These are phyloP conservation scores for Kuraishia hungarica DNA, from an alignment of 805 yeast genomes.

Conservation along the genomic window DNA sequence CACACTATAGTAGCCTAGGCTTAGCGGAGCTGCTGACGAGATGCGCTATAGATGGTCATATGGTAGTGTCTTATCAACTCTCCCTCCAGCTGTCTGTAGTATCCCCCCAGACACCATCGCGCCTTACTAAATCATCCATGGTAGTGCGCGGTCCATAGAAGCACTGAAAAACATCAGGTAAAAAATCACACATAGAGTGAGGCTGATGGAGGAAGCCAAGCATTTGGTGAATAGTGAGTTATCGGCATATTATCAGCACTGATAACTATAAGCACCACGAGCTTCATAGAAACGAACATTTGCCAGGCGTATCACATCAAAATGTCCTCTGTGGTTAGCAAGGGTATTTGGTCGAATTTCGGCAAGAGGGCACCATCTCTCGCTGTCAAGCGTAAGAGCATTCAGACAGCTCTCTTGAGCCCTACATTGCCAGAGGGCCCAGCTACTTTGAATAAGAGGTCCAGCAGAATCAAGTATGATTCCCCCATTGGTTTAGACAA, in stretches of 20 bases:
- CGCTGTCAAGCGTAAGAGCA: constrained; percentile 16
- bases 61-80: too few species aligned
- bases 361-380: constrained; percentile 22
- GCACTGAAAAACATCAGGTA: background rate
- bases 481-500: constrained; percentile 66
- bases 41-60: too few species aligned
- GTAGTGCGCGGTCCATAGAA: background rate
- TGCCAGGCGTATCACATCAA: too few species aligned
- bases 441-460: constrained; percentile 33
- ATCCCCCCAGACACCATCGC: too few species aligned
- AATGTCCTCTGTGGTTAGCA: constrained; percentile 5
- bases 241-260: too few species aligned
- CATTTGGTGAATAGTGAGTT: background rate
- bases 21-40: too few species aligned
- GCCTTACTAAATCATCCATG: too few species aligned
- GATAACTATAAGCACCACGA: too few species aligned
- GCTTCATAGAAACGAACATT: too few species aligned
- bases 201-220: background rate
- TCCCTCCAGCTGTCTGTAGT: too few species aligned
- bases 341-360: constrained; percentile 28
- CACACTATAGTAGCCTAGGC: too few species aligned
- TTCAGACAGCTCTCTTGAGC: constrained; percentile 20
- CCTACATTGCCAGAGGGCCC: constrained; percentile 39
- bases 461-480: constrained; percentile 42
- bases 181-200: background rate